Conservation (phyloP, 2,329 filamentous ascomycete genomes). For the Hymenoscyphus scutula region DNA sequence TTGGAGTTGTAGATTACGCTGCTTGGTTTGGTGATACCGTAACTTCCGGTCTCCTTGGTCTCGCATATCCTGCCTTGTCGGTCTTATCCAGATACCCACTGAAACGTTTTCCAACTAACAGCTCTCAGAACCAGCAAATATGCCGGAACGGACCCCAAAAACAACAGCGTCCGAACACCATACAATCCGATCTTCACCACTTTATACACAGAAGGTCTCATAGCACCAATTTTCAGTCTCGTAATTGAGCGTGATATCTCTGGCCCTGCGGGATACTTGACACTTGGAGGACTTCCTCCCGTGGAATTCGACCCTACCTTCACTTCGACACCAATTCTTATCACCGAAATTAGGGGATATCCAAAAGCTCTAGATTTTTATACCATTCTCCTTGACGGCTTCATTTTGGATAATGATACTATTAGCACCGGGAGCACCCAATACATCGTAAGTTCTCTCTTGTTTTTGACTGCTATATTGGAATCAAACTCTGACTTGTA, state of each 20-base stretch:
- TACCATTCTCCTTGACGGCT: conserved; percentile 22
- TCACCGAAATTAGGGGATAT: conserved; percentile 10
- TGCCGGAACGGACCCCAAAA: no score
- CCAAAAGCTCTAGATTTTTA: conserved; percentile 24
- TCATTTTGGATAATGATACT: conserved; percentile 13
- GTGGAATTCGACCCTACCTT: conserved; percentile 33
- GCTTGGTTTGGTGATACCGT: conserved; percentile 44
- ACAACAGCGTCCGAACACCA: no score
- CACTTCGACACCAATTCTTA: conserved; percentile 23
- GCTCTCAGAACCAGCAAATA: no score
- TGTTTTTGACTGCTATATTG: no score
- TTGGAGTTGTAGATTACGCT: conserved; percentile 45
- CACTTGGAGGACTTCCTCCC: conserved; percentile 49
- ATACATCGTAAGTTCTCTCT: conserved; percentile 29
- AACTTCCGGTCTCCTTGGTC: conserved; percentile 48
- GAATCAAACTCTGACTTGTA: neutral
- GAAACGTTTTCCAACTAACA: no score
- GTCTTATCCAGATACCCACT: neutral
- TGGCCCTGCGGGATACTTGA: conserved; percentile 43
- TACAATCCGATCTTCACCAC: conserved; percentile 51
- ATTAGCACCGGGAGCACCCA: conserved; percentile 3
- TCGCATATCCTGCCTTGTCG: conserved; percentile 46
- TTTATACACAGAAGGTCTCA: conserved; percentile 44
- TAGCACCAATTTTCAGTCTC: conserved; percentile 48
- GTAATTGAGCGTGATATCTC: conserved; percentile 41